Base-by-base conservation (phyloP, 768 basidiomycete species). In the Boletus rubescentipes region DNA sequence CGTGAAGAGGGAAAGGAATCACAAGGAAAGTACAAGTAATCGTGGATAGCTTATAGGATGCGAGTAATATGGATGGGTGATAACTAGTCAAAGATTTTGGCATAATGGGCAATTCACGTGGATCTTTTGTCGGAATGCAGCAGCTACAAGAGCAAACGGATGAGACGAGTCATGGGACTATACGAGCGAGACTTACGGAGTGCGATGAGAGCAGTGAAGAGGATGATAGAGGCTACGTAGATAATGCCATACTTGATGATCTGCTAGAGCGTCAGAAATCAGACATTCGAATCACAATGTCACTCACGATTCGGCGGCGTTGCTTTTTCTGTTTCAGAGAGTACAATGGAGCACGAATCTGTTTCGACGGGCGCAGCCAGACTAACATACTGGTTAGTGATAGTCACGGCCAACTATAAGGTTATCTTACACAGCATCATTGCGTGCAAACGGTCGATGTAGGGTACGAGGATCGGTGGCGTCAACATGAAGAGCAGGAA, bases 351-450 rank as follows among this genome's bases (percentile, higher is more conserved):
- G 94, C 86, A 42, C 91, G 89, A 59, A 96, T 96, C 73, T 95
- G 93, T 69, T 92, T 92, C 49, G 92, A 94, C 20, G 93, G 93
- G 21, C 91, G 85, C 44, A 98, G 77, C 96, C 97, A 98, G 80
- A 98, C 90, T 92, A 61, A 11, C 48, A 46, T 50, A 43, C 49
- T 42, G 1, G 55, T 72, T 40, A 73, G 65, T 14, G 61, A 15
- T 1, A 1, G 18, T 36, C 39, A 29, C 8, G 3, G 2, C 12
- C 43, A 56, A 32, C 32, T 11, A 43, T 78, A 4, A 32, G 35
- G 14, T 2, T 1, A 2, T 14, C 55, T 78, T 73, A 94, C 92
- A 96, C 40, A 97, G 80, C 65, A 93, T 77, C 46, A 86, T 96
- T 16, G 94, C 90, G 69, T 99, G 97, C 61, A 95, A 69, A 38